Conservation (phyloP, 495 filamentous ascomycete genomes). For the Hypoxylon perforatum region DNA sequence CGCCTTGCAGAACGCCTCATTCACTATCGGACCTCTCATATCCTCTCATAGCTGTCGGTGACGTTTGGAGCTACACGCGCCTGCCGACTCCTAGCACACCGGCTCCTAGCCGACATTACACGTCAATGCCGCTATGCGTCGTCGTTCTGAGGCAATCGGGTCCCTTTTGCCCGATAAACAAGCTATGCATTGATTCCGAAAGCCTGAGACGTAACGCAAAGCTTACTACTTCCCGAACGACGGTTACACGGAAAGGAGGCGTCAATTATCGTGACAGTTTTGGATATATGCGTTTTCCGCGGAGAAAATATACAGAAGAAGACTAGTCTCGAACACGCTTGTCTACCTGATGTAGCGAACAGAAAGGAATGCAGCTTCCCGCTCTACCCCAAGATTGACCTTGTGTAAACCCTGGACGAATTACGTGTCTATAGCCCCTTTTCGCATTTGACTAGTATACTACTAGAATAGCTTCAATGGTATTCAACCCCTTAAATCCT, state of each 20-base stretch:
- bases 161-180: not conserved
- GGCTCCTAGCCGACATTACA: not conserved
- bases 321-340: no score
- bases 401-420: no score
- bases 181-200: not conserved
- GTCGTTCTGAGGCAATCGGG: not conserved
- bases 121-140: not conserved
- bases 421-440: no score
- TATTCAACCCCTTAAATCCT: no score
- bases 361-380: not conserved
- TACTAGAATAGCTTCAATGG: no score
- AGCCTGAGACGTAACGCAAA: not conserved
- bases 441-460: no score
- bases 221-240: not conserved
- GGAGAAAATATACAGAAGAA: not conserved
- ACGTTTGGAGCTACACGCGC: no score
- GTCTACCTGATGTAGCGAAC: no score
- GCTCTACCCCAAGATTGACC: no score
- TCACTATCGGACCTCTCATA: not conserved
- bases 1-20: no score
- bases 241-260: not conserved
- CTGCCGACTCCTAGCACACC: not conserved
- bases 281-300: not conserved
- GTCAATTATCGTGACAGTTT: not conserved
- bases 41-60: not conserved